Evolutionary conservation across 1,284 basidiomycete genomes (phyloP).

Genomic region (Irpex sp.): DNA sequence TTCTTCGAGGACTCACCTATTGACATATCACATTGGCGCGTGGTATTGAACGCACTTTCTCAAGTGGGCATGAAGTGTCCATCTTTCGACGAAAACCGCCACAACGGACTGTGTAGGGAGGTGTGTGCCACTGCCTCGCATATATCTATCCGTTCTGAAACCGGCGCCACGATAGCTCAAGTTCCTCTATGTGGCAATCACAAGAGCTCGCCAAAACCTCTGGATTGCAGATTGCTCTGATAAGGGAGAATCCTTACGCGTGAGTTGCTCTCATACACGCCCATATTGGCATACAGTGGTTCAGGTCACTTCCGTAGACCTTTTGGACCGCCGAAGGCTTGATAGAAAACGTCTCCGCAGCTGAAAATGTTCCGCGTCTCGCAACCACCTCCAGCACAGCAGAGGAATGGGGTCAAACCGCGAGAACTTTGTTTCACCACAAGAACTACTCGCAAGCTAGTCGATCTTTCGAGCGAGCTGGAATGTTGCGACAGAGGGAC

Average conservation of each 20-base stretch:
- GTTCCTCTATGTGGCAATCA: slow-evolving; percentile 67
- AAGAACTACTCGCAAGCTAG: slow-evolving; percentile 56
- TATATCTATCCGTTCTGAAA: no score
- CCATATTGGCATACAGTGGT: no score
- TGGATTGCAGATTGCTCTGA: slow-evolving; percentile 65
- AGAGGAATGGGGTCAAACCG: slow-evolving; percentile 55
- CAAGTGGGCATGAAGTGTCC: slow-evolving; percentile 25
- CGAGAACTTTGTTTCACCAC: slow-evolving; percentile 48
- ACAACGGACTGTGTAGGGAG: slow-evolving; percentile 59
- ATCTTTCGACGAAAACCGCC: slow-evolving; percentile 47
- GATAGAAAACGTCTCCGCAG: slow-evolving; percentile 40
- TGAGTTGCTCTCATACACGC: slow-evolving; percentile 22
- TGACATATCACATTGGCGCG: slow-evolving; percentile 51
- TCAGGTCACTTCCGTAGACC: slow-evolving; percentile 27
- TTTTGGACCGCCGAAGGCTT: slow-evolving; percentile 45
- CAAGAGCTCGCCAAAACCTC: slow-evolving; percentile 61
- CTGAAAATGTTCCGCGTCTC: slow-evolving; percentile 42
- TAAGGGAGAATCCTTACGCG: slow-evolving; percentile 56
- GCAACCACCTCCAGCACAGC: slow-evolving; percentile 40
- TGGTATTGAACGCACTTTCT: slow-evolving; percentile 44
- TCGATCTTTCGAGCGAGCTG: slow-evolving; percentile 58
- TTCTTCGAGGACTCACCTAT: slow-evolving; percentile 65
- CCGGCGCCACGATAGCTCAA: slow-evolving; percentile 43
- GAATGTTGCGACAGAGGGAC: slow-evolving; percentile 36
- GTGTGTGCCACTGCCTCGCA: slow-evolving; percentile 27